A percentile compares a stretch with the other conserved stretches of the same genome.
Conservation (phyloP, 108 stramenopile species). For the Nannochloropsis gaditana region DNA sequence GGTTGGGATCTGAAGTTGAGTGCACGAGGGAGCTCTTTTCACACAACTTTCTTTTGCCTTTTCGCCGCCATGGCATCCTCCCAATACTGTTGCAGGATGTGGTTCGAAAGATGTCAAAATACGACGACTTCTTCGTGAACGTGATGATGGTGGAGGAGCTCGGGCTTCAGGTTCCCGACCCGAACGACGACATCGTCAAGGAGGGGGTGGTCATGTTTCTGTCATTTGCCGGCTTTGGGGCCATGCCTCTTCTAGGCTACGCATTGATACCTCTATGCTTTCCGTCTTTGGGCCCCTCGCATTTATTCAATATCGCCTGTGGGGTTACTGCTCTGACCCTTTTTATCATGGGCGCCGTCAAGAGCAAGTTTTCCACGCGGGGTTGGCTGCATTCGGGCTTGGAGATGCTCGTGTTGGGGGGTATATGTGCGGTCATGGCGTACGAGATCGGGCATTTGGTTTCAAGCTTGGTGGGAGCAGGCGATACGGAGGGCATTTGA, state of each 20-base stretch:
- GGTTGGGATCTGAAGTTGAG: background rate
- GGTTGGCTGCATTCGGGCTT: slow-evolving; percentile 70
- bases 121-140: slow-evolving; percentile 94
- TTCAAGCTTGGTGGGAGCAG: slow-evolving; percentile 41
- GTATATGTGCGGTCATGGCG: slow-evolving; percentile 82
- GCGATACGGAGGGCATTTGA: slow-evolving; percentile 22
- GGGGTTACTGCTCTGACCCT: slow-evolving; percentile 69
- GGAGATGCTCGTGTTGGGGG: slow-evolving; percentile 83
- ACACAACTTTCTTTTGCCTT: background rate
- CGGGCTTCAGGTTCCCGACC: slow-evolving; percentile 79
- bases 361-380: slow-evolving; percentile 75
- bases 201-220: slow-evolving; percentile 88
- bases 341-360: slow-evolving; percentile 75
- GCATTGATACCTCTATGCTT: slow-evolving; percentile 51
- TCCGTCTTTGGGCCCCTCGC: slow-evolving; percentile 56
- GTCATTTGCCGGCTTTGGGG: slow-evolving; percentile 76
- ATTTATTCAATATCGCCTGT: slow-evolving; percentile 69
- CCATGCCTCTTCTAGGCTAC: slow-evolving; percentile 79
- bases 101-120: slow-evolving; percentile 68
- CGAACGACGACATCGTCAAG: slow-evolving; percentile 67
- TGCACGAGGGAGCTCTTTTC: background rate
- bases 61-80: background rate
- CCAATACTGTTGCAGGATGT: slow-evolving; percentile 23
- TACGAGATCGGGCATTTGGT: slow-evolving; percentile 85
- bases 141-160: slow-evolving; percentile 95